Conservation (phyloP, 768 basidiomycete species). For the Strobilomyces confusus region DNA sequence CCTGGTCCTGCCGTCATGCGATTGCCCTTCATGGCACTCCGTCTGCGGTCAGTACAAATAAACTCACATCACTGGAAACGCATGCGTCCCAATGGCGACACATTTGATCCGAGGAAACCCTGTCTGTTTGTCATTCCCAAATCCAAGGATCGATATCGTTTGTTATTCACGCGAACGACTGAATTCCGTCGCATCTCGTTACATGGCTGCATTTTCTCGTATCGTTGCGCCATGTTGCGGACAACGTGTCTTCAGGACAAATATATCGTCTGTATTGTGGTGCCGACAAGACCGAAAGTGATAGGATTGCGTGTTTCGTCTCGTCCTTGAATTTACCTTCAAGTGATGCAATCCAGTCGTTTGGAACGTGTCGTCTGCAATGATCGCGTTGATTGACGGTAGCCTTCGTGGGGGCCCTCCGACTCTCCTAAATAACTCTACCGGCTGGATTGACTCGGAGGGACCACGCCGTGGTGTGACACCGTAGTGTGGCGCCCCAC, state of each 20-base stretch:
- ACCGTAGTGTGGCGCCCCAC: neutral
- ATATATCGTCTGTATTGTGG: neutral
- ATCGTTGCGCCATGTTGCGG: neutral
- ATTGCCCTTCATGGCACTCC: neutral
- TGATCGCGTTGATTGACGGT: too few species aligned
- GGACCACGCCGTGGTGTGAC: neutral
- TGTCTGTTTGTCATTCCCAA: neutral
- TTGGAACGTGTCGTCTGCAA: too few species aligned
- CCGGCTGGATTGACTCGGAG: too few species aligned
- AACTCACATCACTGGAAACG: neutral
- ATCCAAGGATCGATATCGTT: neutral
- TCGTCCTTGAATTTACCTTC: too few species aligned
- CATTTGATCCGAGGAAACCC: conserved; percentile 17
- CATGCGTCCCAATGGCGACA: neutral
- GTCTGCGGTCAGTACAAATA: neutral
- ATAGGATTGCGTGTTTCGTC: neutral
- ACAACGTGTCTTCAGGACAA: conserved; percentile 3
- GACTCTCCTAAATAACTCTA: too few species aligned
- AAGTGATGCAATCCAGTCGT: too few species aligned
- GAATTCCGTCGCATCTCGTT: neutral
- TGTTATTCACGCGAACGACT: conserved; percentile 3
- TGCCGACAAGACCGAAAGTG: neutral
- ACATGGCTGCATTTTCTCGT: conserved; percentile 2
- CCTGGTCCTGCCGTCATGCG: conserved; percentile 1
- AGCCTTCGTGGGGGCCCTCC: too few species aligned